phyloP scores from a whole-genome alignment of 192 early-diverging fungal genomes.

The Entomortierella chlamydospora region DNA sequence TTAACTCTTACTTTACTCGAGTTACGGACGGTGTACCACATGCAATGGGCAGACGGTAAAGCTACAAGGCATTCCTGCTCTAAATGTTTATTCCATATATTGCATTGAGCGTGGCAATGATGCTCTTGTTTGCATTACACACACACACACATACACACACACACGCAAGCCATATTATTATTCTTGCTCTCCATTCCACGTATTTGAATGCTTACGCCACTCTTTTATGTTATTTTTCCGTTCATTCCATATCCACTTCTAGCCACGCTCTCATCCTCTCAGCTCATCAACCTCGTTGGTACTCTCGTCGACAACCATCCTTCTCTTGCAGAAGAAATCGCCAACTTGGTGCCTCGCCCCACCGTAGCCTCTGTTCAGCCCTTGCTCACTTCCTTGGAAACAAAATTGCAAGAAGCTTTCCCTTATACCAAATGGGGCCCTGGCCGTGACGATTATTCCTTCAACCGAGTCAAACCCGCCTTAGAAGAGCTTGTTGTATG shows the following conservation, averaged over 20 bases:
- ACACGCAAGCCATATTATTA: not conserved
- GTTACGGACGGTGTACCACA: not conserved
- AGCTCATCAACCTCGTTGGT: slow-evolving; percentile 80
- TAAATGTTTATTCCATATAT: not conserved
- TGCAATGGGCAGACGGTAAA: not conserved
- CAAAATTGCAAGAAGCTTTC: slow-evolving; percentile 79
- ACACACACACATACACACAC: not conserved
- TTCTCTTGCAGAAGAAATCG: slow-evolving; percentile 72
- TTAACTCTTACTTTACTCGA: not conserved
- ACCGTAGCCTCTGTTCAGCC: slow-evolving; percentile 80
- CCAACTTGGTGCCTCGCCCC: slow-evolving; percentile 84
- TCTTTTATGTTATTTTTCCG: slow-evolving; percentile 3
- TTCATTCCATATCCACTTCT: not conserved
- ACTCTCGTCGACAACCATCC: slow-evolving; percentile 81
- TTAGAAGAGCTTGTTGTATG: slow-evolving; percentile 77
- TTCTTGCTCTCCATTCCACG: not conserved
- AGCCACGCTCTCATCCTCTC: slow-evolving; percentile 61
- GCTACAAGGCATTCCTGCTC: not conserved
- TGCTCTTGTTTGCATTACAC: not conserved
- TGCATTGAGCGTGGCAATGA: not conserved
- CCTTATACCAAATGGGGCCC: slow-evolving; percentile 89
- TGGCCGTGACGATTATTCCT: slow-evolving; percentile 87
- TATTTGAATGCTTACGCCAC: slow-evolving; percentile 8
- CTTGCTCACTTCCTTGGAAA: slow-evolving; percentile 75
- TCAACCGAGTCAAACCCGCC: slow-evolving; percentile 82